Conservation (phyloP, 1,284 basidiomycete genomes). For the Coriolopsis trogii region DNA sequence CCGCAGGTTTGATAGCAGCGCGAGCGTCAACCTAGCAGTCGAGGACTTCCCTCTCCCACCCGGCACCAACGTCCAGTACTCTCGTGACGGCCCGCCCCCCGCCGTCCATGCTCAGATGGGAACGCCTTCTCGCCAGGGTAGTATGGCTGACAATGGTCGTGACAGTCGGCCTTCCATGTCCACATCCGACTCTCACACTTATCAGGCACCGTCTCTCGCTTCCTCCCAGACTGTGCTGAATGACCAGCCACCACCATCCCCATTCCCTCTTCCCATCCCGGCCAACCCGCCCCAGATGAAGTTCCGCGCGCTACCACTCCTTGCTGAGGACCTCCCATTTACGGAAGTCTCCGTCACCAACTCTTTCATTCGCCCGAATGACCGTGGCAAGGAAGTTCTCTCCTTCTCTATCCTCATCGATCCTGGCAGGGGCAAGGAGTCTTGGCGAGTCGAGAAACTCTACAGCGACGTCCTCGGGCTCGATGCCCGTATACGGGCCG, state of each 20-base stretch:
- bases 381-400: conserved; percentile 85
- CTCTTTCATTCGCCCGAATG: conserved; percentile 82
- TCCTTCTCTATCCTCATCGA: conserved; percentile 78
- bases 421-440: conserved; percentile 65
- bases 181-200: conserved; percentile 15
- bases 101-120: conserved; percentile 8
- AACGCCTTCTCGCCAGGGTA: conserved; percentile 17
- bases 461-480: conserved; percentile 89
- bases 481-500: conserved; percentile 69
- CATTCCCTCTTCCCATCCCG: conserved; percentile 33
- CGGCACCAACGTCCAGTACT: conserved; percentile 10
- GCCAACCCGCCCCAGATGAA: conserved; percentile 32
- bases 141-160: conserved; percentile 9
- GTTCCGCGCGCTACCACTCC: conserved; percentile 74
- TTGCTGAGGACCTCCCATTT: conserved; percentile 65
- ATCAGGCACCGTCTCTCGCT: conserved; percentile 14
- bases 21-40: conserved; percentile 19
- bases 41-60: conserved; percentile 43
- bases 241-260: conserved; percentile 24
- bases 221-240: conserved; percentile 18
- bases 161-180: conserved; percentile 19
- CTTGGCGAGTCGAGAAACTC: conserved; percentile 93
- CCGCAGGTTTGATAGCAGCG: conserved; percentile 6
- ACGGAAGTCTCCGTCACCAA: conserved; percentile 67
- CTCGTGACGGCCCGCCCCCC: not conserved